Percentiles rank a stretch among this genome's conserved stretches.
Conservation (phyloP, 2,329 filamentous ascomycete genomes). For the Beauveria brongniartii region DNA sequence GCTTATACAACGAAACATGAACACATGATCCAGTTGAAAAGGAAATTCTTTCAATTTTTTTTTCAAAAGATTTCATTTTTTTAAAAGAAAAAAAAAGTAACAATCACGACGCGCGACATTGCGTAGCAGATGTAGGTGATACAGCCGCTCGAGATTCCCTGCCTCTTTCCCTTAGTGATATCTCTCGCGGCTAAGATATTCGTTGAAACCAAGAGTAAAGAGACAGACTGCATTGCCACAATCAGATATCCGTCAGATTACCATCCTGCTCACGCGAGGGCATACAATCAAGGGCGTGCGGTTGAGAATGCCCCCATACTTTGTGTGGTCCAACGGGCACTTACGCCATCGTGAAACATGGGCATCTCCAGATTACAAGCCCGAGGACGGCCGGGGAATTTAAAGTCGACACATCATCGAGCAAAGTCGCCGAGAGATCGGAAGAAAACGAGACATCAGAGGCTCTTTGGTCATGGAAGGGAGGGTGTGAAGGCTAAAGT, state of each 20-base stretch:
- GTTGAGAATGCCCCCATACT: neutral
- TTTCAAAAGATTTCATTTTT: neutral
- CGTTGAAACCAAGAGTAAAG: too few species aligned
- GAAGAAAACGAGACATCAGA: neutral
- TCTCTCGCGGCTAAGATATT: neutral
- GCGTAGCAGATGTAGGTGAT: neutral
- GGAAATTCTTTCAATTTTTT: neutral
- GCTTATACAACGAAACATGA: neutral
- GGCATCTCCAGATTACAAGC: neutral
- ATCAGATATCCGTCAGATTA: too few species aligned
- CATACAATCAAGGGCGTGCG: neutral
- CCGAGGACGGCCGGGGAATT: neutral
- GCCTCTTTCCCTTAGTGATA: neutral
- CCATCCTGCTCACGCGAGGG: too few species aligned
- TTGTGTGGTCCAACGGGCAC: neutral
- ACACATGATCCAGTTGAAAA: neutral
- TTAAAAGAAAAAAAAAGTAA: neutral
- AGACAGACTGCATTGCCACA: too few species aligned
- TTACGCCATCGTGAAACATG: neutral
- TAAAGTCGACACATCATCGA: neutral
- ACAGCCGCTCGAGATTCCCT: neutral
- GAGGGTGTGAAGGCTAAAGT: neutral
- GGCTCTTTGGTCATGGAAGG: neutral
- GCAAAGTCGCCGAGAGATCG: neutral
- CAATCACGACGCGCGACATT: neutral